Evolutionary conservation across 2,329 filamentous ascomycete species (phyloP).

Genomic region (Pseudogymnoascus sp.): DNA sequence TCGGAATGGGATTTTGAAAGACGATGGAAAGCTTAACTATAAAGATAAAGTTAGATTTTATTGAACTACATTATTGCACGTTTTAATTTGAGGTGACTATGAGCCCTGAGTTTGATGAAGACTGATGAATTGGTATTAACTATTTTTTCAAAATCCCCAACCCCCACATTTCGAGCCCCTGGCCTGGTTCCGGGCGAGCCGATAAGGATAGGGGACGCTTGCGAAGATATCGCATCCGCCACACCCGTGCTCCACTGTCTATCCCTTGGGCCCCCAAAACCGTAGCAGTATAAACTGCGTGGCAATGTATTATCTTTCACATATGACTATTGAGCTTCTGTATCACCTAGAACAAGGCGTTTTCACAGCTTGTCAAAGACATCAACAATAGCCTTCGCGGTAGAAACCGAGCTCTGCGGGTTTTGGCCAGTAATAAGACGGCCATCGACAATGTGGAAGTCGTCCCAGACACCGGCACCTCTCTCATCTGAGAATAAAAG

Average conservation of each 20-base stretch:
- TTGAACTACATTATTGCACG: background rate
- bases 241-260: background rate
- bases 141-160: background rate
- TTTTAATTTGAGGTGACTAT: background rate
- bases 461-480: slow-evolving; percentile 25
- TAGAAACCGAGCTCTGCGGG: slow-evolving; percentile 32
- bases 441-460: slow-evolving; percentile 20
- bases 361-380: slow-evolving; percentile 2
- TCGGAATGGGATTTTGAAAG: background rate
- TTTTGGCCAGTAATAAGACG: slow-evolving; percentile 37
- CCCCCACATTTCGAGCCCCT: background rate
- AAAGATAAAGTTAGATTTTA: background rate
- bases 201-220: background rate
- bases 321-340: background rate
- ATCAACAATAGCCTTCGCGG: slow-evolving; percentile 31
- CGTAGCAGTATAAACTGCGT: background rate
- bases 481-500: slow-evolving; percentile 2
- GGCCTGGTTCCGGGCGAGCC: background rate
- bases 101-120: background rate
- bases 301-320: background rate
- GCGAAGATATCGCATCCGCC: background rate
- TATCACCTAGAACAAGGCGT: background rate
- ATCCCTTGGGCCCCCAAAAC: background rate
- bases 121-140: background rate
- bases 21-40: background rate